Evolutionary conservation across 371 early-diverging fungal species (phyloP).

Genomic region (Mortierella sp.): DNA sequence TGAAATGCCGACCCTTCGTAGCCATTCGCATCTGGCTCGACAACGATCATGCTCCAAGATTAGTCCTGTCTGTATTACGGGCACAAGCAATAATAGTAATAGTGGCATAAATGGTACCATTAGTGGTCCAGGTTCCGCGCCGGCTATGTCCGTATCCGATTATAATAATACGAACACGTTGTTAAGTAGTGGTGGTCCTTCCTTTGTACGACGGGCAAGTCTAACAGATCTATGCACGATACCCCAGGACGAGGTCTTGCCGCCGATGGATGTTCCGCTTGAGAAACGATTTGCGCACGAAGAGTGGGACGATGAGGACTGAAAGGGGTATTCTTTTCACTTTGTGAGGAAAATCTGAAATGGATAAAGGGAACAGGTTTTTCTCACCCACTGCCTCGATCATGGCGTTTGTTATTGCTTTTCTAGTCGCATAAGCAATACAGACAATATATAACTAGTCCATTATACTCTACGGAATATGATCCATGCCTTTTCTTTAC

Average conservation of each 20-base stretch:
- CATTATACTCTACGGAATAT: too few relatives aligned
- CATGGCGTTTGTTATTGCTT: too few relatives aligned
- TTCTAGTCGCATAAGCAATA: too few relatives aligned
- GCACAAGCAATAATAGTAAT: too few relatives aligned
- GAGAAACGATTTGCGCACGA: conserved; percentile 37
- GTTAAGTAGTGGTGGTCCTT: too few relatives aligned
- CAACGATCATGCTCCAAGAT: conserved; percentile 28
- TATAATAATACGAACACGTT: background rate
- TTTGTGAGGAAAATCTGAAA: too few relatives aligned
- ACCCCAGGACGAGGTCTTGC: conserved; percentile 37
- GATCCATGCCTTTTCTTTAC: too few relatives aligned
- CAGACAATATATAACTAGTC: too few relatives aligned
- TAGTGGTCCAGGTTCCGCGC: background rate
- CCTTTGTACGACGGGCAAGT: conserved; percentile 9
- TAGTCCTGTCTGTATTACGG: background rate
- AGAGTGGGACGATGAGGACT: conserved; percentile 36
- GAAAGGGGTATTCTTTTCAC: background rate
- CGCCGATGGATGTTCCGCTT: conserved; percentile 31
- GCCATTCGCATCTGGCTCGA: conserved; percentile 19
- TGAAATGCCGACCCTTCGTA: conserved; percentile 27
- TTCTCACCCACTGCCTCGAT: too few relatives aligned
- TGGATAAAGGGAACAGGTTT: too few relatives aligned
- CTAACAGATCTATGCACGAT: conserved; percentile 36
- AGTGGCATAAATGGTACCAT: background rate
- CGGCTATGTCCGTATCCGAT: background rate